Conservation (phyloP, 208 protist genomes). For the Angomonas ambiguus region DNA sequence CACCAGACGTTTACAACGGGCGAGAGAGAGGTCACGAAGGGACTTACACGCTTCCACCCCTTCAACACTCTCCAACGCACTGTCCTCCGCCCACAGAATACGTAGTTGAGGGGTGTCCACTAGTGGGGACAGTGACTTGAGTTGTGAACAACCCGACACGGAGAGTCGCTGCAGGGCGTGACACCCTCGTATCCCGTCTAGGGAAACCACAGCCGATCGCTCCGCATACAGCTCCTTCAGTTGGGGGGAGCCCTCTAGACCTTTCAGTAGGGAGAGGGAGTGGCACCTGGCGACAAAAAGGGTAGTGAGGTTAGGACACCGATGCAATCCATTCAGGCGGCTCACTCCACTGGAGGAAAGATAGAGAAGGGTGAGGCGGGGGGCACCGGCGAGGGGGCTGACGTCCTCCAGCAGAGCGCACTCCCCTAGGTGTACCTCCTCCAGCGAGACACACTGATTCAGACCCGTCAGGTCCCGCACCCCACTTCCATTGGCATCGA, state of each 20-base stretch:
- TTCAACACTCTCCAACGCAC: not conserved
- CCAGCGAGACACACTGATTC: not conserved
- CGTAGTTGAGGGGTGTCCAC: not conserved
- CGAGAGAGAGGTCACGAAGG: not conserved
- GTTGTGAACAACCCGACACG: not conserved
- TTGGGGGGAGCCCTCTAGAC: not conserved
- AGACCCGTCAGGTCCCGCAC: not conserved
- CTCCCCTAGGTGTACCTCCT: conserved; percentile 4
- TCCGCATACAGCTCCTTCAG: not conserved
- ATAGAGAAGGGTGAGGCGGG: not conserved
- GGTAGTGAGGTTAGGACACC: not conserved
- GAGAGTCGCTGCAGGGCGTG: not conserved
- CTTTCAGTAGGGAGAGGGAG: not conserved
- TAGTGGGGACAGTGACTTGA: not conserved
- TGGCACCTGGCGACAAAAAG: not conserved
- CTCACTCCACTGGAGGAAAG: not conserved
- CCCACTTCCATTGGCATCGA: conserved; percentile 1
- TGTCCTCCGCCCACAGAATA: not conserved
- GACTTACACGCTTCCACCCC: not conserved
- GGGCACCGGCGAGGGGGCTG: not conserved
- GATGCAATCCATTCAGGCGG: not conserved
- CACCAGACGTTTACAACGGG: not conserved
- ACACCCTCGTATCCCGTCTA: not conserved
- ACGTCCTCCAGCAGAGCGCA: conserved; percentile 2
- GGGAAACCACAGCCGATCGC: not conserved